Conservation (phyloP, 805 yeast species). For the Candida mattraensis region DNA sequence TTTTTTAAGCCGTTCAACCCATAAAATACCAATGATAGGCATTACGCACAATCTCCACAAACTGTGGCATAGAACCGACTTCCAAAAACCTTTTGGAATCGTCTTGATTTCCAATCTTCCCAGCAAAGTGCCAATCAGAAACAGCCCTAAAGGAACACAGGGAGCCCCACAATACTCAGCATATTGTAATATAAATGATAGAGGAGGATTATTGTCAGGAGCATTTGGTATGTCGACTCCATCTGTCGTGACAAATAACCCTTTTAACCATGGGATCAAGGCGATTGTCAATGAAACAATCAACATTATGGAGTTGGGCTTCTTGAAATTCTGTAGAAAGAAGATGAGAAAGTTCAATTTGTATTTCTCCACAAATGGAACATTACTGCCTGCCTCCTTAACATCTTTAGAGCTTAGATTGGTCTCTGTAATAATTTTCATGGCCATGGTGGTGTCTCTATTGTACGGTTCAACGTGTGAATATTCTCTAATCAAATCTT, state of each 20-base stretch:
- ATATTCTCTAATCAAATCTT: conserved; percentile 35
- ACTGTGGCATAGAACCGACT: conserved; percentile 47
- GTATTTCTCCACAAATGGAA: conserved; percentile 31
- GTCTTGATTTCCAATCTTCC: conserved; percentile 47
- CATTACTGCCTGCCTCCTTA: conserved; percentile 23
- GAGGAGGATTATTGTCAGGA: conserved; percentile 54
- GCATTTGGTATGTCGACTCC: conserved; percentile 33
- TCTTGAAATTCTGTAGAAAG: conserved; percentile 43
- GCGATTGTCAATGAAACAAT: conserved; percentile 47
- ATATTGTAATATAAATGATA: conserved; percentile 52
- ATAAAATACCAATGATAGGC: conserved; percentile 55
- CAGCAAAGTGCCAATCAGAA: conserved; percentile 54
- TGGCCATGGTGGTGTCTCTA: conserved; percentile 26
- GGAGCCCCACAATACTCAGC: conserved; percentile 51
- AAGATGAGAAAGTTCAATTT: conserved; percentile 31
- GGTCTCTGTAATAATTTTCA: conserved; percentile 36
- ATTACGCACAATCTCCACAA: conserved; percentile 42
- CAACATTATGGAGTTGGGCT: conserved; percentile 50
- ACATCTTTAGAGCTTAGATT: conserved; percentile 29
- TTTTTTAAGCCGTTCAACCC: conserved; percentile 44
- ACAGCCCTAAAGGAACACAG: conserved; percentile 54
- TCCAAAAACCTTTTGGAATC: conserved; percentile 57
- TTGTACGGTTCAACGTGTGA: conserved; percentile 36
- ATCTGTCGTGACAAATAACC: conserved; percentile 40
- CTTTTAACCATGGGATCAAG: conserved; percentile 55